A percentile compares a stretch with the other conserved stretches of the same genome.
Conservation (phyloP, 768 basidiomycete species). For the Auriculariales sp. region DNA sequence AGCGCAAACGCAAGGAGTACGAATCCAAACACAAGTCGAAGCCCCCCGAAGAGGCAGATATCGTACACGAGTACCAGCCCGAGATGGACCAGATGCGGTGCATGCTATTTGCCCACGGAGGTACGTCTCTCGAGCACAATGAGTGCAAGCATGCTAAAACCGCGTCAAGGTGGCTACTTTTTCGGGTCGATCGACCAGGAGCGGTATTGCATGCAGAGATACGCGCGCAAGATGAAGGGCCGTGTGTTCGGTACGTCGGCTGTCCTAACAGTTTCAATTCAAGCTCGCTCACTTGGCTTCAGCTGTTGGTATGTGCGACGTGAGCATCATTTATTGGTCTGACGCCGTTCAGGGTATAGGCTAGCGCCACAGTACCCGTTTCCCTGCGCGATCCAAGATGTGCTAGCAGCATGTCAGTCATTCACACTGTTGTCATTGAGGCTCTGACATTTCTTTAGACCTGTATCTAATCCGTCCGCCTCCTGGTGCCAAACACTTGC, state of each 20-base stretch:
- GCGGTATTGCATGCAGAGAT: slow-evolving; percentile 21
- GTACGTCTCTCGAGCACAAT: slow-evolving; percentile 19
- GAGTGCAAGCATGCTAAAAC: background rate
- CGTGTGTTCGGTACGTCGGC: slow-evolving; percentile 44
- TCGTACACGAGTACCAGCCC: slow-evolving; percentile 34
- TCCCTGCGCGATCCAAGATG: slow-evolving; percentile 83
- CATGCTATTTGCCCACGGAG: slow-evolving; percentile 43
- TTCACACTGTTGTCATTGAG: background rate
- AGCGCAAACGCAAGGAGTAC: slow-evolving; percentile 37
- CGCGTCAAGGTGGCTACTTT: slow-evolving; percentile 38
- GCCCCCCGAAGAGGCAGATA: slow-evolving; percentile 10
- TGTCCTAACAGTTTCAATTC: background rate
- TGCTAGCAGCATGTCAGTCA: slow-evolving; percentile 67
- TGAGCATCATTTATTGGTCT: background rate
- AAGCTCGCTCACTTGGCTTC: background rate
- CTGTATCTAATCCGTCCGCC: slow-evolving; percentile 86
- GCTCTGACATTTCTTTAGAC: slow-evolving; percentile 28
- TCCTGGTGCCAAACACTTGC: slow-evolving; percentile 53
- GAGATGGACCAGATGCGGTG: slow-evolving; percentile 78
- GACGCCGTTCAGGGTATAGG: slow-evolving; percentile 18
- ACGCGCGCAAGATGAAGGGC: slow-evolving; percentile 86
- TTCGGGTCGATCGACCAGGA: slow-evolving; percentile 71
- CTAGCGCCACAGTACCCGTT: slow-evolving; percentile 97
- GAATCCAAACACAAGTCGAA: slow-evolving; percentile 18
- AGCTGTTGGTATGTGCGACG: slow-evolving; percentile 30